Evolutionary conservation across 208 protist species (phyloP).

Genomic region (Phytomonas francai): DNA sequence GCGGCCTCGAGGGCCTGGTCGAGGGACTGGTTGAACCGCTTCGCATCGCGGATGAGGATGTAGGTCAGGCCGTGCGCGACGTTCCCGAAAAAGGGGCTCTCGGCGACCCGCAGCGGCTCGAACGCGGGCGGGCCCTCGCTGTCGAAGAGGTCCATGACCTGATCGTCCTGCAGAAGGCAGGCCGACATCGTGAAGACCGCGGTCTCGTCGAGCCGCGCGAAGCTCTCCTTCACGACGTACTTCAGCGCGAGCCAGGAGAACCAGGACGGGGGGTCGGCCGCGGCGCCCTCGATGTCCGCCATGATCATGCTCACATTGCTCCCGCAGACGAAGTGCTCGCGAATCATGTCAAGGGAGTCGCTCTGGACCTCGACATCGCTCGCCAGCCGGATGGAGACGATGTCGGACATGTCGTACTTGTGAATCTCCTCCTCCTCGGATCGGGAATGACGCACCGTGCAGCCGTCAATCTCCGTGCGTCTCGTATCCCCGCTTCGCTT

Average conservation of each 20-base stretch:
- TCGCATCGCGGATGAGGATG: constrained; percentile 40
- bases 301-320: constrained; percentile 62
- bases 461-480: constrained; percentile 44
- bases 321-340: constrained; percentile 47
- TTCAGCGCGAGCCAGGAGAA: constrained; percentile 55
- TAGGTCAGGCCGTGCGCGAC: constrained; percentile 50
- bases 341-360: constrained; percentile 49
- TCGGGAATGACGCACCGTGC: constrained; percentile 38
- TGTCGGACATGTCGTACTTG: constrained; percentile 61
- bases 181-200: constrained; percentile 51
- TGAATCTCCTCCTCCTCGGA: constrained; percentile 43
- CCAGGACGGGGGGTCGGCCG: constrained; percentile 37
- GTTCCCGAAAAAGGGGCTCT: constrained; percentile 70
- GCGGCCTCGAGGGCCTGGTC: constrained; percentile 26
- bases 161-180: constrained; percentile 59
- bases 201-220: constrained; percentile 24
- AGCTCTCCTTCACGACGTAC: constrained; percentile 42
- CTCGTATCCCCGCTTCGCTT: neutral
- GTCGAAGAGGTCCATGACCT: constrained; percentile 55
- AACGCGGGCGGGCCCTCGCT: constrained; percentile 8
- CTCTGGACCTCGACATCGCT: constrained; percentile 31
- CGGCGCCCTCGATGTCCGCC: constrained; percentile 41
- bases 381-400: constrained; percentile 28
- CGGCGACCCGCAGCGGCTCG: constrained; percentile 39
- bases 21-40: constrained; percentile 57